Evolutionary conservation across 2,329 filamentous ascomycete species (phyloP), one percentile per base, ranked within the genome.

Genomic region (Rhinocladiella mackenziei): DNA sequence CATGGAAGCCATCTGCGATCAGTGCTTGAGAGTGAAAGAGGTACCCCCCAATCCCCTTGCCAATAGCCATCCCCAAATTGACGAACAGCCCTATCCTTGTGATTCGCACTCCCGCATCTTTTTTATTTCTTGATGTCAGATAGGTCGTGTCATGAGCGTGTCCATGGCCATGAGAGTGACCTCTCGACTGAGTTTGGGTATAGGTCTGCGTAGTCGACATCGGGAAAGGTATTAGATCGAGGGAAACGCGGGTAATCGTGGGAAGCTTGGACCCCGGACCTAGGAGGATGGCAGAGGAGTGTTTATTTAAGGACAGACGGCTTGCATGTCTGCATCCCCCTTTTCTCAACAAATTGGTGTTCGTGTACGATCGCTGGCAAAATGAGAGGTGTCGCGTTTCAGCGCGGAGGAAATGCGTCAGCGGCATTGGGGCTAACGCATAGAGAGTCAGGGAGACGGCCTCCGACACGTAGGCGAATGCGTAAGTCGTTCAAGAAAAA

Each of bases 11-110:
- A 65, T 98, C 92, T 61, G 92, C 89, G 48, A 89, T 74, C 74
- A 95, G 85, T 46, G 87, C 84, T 68, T 96, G 89, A 32, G 89
- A 96, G 66, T 96, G 89, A 74, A 98, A 97, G 55, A 84, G 73
- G 70, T 92, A 95, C 57, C 92, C 92, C 46, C 92, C 92, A 19
- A 89, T 73, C 30, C 91, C 92, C 66, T 98, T 98, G 55, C 81
- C 86, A 58, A 97, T 74, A 37, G 91, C 92, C 89, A 98, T 97
- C 61, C 82, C 83, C 40, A 97, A 73, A 65, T 98, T 98, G 57
- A 89, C 87, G 61, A 83, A 85, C 33, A 94, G 75, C 18, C 88
- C 88, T 58, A 97, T 84, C 54, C 88, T 77, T 39, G 92, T 98
- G 61, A 96, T 96, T 59, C 89, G 83, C 58, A 95, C 94, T 55